Base-by-base conservation (phyloP, 305 asterid species). In the Caryopteris hybrid region DNA sequence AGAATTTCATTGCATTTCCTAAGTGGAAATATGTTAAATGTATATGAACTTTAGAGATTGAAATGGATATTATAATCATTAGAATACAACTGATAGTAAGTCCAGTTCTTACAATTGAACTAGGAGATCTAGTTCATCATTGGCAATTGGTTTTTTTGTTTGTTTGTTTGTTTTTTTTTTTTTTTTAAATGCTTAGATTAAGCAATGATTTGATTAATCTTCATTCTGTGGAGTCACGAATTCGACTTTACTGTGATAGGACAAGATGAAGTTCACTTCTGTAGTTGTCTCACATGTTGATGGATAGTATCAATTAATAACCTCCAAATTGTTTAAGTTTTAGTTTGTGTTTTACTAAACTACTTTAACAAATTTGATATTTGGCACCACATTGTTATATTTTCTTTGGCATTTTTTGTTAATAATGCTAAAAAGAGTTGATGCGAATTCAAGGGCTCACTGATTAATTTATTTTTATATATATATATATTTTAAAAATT, bases 281-380 rank as follows among this genome's bases (percentile, higher is more conserved):
- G 51, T 61, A 33, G 52, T 41, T 51, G 18, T 46, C 42, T 25
- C 43, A 17, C 63, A 36, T 60, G 48, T 20, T 45, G 9, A 8
- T 36, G 63, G 56, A 31, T 53, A 20, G 0, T 61, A 68, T 52
- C 61, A 33, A 20, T 33, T 54, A 42, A 38, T 34, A 62, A 25
- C 55, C 61, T 63, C 42, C 34, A 64, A 43, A 54, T 13, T 20
- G 25, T 56, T 66, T 69, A 70, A 58, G 73, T 69, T 63, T 31
- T 51, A 31, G 33, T 63, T 55, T 41, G 13, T 14, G 20, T 43
- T 33, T 17, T 17, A 2, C 25, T 46, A 18, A 25, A 64, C 33
- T 9, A 33, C 2, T 18, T 18, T 13, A 20, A 53, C 12, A 41
- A 16, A 54, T 47, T 23, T 23, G 43, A 53, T 3, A 16, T 17